Evolutionary conservation across 1,284 basidiomycete species (phyloP).

Genomic region (Heliocybe sulcata): DNA sequence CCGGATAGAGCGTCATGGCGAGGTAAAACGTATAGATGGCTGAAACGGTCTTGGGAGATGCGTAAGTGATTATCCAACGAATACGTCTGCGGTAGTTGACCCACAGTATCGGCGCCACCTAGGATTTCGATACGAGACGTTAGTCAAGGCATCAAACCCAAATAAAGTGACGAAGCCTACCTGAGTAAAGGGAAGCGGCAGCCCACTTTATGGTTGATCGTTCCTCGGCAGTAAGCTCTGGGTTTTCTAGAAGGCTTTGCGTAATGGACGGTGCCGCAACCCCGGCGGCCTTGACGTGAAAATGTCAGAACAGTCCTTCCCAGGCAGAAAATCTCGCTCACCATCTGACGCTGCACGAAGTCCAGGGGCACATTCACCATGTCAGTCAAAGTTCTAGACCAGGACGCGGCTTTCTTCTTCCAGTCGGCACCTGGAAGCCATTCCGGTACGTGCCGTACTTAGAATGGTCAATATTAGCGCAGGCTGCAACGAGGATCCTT

Average conservation of each 20-base stretch:
- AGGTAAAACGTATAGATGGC: constrained; percentile 20
- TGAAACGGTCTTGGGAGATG: constrained; percentile 18
- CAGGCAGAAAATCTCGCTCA: constrained; percentile 3
- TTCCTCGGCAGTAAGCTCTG: constrained; percentile 13
- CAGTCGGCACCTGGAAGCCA: constrained; percentile 23
- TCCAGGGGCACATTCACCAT: constrained; percentile 18
- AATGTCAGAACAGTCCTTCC: not conserved
- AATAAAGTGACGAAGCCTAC: constrained; percentile 3
- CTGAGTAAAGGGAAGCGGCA: constrained; percentile 21
- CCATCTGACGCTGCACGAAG: constrained; percentile 19
- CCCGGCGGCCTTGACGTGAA: constrained; percentile 18
- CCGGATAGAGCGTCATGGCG: constrained; percentile 24
- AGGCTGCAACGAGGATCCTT: not conserved
- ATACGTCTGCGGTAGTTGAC: constrained; percentile 1
- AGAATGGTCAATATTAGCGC: not conserved
- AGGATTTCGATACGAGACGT: not conserved
- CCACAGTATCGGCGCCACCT: constrained; percentile 23
- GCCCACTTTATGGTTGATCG: constrained; percentile 20
- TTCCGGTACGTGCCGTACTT: constrained; percentile 20
- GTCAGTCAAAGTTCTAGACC: constrained; percentile 11
- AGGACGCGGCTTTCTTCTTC: constrained; percentile 15
- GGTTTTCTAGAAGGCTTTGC: constrained; percentile 15
- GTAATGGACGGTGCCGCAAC: constrained; percentile 19
- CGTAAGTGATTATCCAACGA: not conserved
- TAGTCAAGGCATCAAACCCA: not conserved